A percentile compares a stretch with the other conserved stretches of the same genome.
phyloP scores from a whole-genome alignment of 192 early-diverging fungal species.

The Rhizoclosmatium globosum region DNA sequence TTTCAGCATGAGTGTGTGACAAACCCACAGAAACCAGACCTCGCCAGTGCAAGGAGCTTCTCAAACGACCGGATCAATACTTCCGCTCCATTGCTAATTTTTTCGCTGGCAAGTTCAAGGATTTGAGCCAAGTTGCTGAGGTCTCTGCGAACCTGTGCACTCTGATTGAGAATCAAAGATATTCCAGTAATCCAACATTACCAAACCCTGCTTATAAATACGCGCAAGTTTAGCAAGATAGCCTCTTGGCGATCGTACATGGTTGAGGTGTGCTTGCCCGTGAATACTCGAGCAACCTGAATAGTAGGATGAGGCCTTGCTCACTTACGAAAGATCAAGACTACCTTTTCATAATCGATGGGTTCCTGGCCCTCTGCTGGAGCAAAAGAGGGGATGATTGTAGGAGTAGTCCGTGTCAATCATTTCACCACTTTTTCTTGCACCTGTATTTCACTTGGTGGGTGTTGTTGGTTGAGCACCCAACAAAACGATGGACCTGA shows the following conservation, averaged over 20 bases:
- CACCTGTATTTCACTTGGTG: no score
- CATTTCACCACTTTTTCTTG: not conserved
- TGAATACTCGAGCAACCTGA: conserved; percentile 23
- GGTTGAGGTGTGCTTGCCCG: conserved; percentile 30
- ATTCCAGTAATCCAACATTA: not conserved
- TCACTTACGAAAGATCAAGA: not conserved
- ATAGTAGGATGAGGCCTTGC: not conserved
- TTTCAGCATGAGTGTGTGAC: not conserved
- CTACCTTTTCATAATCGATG: conserved; percentile 2
- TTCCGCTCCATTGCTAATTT: not conserved
- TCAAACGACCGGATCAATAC: not conserved
- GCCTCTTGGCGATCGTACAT: conserved; percentile 42
- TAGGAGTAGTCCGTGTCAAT: not conserved
- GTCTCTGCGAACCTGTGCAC: conserved; percentile 16
- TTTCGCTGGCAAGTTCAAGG: conserved; percentile 14
- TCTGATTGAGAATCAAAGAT: not conserved
- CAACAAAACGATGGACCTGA: not conserved
- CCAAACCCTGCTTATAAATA: conserved; percentile 29
- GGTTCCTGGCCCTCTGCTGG: not conserved
- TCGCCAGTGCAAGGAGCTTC: conserved; percentile 9
- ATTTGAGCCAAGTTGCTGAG: not conserved
- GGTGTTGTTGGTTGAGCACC: not conserved
- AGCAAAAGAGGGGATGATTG: conserved; percentile 19
- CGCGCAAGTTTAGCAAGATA: conserved; percentile 17
- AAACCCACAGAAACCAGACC: not conserved